Evolutionary conservation across 345 rosid species (phyloP).

Genomic region (Garcia nutans): DNA sequence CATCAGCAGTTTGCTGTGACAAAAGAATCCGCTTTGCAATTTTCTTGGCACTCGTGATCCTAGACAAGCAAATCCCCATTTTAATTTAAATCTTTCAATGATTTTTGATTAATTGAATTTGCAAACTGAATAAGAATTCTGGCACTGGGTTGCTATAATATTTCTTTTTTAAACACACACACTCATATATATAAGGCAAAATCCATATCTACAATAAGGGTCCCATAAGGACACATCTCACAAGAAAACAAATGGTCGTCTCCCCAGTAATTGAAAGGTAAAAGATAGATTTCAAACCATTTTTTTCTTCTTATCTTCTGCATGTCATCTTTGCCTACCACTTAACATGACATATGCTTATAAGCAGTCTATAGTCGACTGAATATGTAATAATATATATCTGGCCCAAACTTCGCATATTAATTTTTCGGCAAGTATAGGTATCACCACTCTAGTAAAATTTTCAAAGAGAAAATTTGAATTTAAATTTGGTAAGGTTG

Average conservation of each 20-base stretch:
- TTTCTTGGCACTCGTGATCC: neutral
- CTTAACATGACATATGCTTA: neutral
- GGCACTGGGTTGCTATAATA: too few relatives aligned
- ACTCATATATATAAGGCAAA: neutral
- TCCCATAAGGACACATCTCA: neutral
- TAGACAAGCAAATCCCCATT: slow-evolving; percentile 2
- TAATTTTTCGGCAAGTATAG: too few relatives aligned
- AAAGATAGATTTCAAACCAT: neutral
- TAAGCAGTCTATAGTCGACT: neutral
- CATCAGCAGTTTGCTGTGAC: slow-evolving; percentile 3
- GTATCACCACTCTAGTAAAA: neutral
- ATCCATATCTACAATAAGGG: neutral
- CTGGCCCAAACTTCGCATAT: neutral
- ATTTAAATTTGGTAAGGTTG: too few relatives aligned
- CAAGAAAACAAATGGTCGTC: neutral
- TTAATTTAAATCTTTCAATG: too few relatives aligned
- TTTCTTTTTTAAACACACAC: too few relatives aligned
- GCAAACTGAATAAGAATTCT: too few relatives aligned
- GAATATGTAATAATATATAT: too few relatives aligned
- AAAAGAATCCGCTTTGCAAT: neutral
- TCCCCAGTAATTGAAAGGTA: neutral
- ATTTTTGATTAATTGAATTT: too few relatives aligned
- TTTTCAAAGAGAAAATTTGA: too few relatives aligned
- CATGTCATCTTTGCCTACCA: neutral
- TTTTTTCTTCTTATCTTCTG: neutral